phyloP scores from a whole-genome alignment of 495 filamentous ascomycete genomes.

The Entonaema liquescens region DNA sequence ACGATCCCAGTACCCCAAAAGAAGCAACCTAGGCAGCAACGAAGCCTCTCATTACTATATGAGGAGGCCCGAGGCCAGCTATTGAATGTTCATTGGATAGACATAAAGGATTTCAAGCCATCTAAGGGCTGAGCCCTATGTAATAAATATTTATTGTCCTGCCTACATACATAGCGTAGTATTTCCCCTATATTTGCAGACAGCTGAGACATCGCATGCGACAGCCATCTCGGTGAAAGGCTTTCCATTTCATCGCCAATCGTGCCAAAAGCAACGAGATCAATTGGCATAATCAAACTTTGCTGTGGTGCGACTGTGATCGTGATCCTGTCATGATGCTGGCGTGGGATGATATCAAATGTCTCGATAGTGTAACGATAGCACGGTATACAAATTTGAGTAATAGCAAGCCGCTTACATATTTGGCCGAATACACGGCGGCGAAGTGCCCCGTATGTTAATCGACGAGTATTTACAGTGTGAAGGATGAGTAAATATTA shows the following conservation, averaged over 20 bases:
- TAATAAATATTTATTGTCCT: constrained; percentile 2
- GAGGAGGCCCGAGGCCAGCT: background rate
- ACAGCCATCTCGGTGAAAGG: background rate
- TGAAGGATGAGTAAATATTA: background rate
- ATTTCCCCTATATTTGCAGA: background rate
- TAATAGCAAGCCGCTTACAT: background rate
- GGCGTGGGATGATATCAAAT: constrained; percentile 5
- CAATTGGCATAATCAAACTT: background rate
- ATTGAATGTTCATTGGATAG: background rate
- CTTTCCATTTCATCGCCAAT: background rate
- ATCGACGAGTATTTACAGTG: background rate
- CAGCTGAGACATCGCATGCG: background rate
- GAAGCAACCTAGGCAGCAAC: constrained; percentile 25
- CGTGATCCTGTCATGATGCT: constrained; percentile 20
- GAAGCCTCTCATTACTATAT: constrained; percentile 5
- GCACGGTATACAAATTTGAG: background rate
- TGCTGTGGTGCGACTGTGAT: constrained; percentile 10
- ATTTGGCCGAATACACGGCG: background rate
- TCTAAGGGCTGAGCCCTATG: background rate
- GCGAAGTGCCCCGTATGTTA: background rate
- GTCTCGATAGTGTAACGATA: constrained; percentile 2
- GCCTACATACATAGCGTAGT: background rate
- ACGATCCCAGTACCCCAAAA: background rate
- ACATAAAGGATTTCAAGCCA: background rate
- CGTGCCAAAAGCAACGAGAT: background rate